Percentiles rank a stretch among this genome's conserved stretches.
Conservation (phyloP, 306 rosid genomes). For the Albizia julibrissin region DNA sequence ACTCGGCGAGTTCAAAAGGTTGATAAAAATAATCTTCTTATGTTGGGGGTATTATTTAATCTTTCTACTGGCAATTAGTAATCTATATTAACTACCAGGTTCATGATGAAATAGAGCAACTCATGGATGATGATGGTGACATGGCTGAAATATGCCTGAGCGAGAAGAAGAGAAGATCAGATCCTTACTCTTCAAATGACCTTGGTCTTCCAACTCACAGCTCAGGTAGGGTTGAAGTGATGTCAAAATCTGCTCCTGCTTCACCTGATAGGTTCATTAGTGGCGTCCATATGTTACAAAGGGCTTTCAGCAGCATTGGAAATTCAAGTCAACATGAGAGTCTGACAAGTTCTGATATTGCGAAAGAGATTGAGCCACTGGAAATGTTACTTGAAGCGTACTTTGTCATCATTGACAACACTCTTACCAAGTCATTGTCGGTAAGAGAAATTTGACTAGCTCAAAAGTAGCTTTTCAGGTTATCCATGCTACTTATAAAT, state of each 20-base stretch:
- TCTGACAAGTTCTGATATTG: slow-evolving; percentile 49
- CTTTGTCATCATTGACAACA: slow-evolving; percentile 89
- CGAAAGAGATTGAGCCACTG: slow-evolving; percentile 71
- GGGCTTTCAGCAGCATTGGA: slow-evolving; percentile 70
- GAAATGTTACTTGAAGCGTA: slow-evolving; percentile 98
- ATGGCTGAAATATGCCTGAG: slow-evolving; percentile 99
- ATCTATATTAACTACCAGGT: slow-evolving; percentile 52
- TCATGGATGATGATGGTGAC: slow-evolving; percentile 99
- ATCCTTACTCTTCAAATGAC: slow-evolving; percentile 43
- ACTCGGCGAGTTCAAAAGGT: slow-evolving; percentile 97
- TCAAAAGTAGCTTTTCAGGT: slow-evolving; percentile 3
- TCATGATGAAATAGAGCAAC: slow-evolving; percentile 98
- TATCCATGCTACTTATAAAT: slow-evolving; percentile 11
- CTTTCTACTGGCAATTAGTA: slow-evolving; percentile 22
- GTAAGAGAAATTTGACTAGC: slow-evolving; percentile 49
- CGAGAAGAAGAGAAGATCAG: slow-evolving; percentile 81
- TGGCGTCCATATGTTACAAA: slow-evolving; percentile 63
- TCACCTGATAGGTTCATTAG: slow-evolving; percentile 66
- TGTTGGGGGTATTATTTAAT: slow-evolving; percentile 17
- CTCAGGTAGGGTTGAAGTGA: slow-evolving; percentile 29
- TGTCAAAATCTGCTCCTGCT: slow-evolving; percentile 73
- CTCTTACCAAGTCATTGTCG: slow-evolving; percentile 80
- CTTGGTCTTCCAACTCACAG: slow-evolving; percentile 37
- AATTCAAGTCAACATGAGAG: slow-evolving; percentile 70
- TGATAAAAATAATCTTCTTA: slow-evolving; percentile 24